Percentiles rank a stretch among this genome's conserved stretches.
Conservation (phyloP, 441 rosid species). For the Croton laevigatus region DNA sequence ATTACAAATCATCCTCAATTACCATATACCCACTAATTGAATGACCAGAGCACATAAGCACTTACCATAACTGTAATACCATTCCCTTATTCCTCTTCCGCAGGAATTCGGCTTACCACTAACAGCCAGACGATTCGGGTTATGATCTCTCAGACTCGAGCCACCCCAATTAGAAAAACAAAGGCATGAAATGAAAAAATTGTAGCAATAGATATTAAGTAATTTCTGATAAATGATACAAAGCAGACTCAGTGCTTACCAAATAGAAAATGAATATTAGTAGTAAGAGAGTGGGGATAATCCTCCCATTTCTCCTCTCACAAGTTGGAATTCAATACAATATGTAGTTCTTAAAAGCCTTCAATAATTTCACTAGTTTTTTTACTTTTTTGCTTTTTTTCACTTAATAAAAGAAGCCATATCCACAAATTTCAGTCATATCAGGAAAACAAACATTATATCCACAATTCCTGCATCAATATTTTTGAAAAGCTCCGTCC, state of each 20-base stretch:
- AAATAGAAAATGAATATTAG: constrained; percentile 21
- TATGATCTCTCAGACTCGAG: neutral
- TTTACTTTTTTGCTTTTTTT: no score
- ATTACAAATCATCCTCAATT: no score
- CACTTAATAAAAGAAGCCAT: constrained; percentile 19
- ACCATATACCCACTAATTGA: neutral
- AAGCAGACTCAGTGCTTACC: neutral
- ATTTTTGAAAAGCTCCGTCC: constrained; percentile 10
- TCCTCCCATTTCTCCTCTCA: constrained; percentile 16
- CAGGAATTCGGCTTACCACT: no score
- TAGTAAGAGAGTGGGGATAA: constrained; percentile 18
- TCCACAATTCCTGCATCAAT: constrained; percentile 35
- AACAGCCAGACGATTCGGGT: neutral
- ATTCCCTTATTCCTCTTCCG: neutral
- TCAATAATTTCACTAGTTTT: constrained; percentile 12
- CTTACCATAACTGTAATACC: neutral
- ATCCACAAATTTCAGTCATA: constrained; percentile 32
- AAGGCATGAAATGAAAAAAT: neutral
- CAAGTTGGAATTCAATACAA: constrained; percentile 18
- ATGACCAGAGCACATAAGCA: neutral
- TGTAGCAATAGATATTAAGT: neutral
- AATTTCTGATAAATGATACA: neutral
- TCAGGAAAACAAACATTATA: constrained; percentile 16
- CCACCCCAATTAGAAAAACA: neutral
- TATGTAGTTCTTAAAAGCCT: constrained; percentile 12